These are phyloP conservation scores for Microbotryum scabiosae DNA, from an alignment of 1,284 basidiomycete species.

Conservation along the genomic window DNA sequence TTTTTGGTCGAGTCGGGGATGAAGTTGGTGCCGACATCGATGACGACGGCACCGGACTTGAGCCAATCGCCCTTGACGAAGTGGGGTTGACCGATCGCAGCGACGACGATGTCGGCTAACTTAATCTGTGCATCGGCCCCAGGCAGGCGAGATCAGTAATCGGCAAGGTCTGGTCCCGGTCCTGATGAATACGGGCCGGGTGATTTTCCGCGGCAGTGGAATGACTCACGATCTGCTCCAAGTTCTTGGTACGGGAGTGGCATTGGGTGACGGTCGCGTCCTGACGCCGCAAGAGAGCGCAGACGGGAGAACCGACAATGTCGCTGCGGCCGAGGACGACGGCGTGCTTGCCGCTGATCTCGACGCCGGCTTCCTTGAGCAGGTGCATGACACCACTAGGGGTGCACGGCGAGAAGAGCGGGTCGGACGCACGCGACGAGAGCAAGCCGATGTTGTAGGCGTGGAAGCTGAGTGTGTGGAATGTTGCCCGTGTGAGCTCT, in stretches of 20 bases:
- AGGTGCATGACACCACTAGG: constrained; percentile 87
- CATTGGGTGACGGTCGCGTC: constrained; percentile 98
- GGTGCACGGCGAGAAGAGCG: constrained; percentile 91
- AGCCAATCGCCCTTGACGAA: constrained; percentile 91
- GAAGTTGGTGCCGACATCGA: constrained; percentile 97
- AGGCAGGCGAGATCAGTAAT: neutral
- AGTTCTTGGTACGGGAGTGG: constrained; percentile 78
- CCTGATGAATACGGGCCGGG: neutral
- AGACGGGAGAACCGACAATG: constrained; percentile 94
- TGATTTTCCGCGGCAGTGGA: constrained; percentile 1
- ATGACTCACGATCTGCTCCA: constrained; percentile 61
- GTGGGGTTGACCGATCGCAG: constrained; percentile 85
- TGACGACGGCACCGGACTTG: constrained; percentile 86
- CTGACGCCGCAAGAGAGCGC: constrained; percentile 75
- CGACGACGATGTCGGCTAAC: constrained; percentile 82
- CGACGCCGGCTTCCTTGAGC: constrained; percentile 71
- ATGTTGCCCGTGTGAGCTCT: neutral
- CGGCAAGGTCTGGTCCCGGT: neutral
- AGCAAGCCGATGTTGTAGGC: constrained; percentile 97
- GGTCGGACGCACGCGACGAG: constrained; percentile 78
- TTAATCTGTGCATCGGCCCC: constrained; percentile 50
- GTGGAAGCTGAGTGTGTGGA: constrained; percentile 63
- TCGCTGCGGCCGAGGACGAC: constrained; percentile 96
- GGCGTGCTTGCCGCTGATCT: constrained; percentile 66
- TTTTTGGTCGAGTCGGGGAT: constrained; percentile 89